Evolutionary conservation across 2,329 filamentous ascomycete genomes (phyloP), one percentile per base, ranked within the genome.

Genomic region (Thermothelomyces thermophilus): DNA sequence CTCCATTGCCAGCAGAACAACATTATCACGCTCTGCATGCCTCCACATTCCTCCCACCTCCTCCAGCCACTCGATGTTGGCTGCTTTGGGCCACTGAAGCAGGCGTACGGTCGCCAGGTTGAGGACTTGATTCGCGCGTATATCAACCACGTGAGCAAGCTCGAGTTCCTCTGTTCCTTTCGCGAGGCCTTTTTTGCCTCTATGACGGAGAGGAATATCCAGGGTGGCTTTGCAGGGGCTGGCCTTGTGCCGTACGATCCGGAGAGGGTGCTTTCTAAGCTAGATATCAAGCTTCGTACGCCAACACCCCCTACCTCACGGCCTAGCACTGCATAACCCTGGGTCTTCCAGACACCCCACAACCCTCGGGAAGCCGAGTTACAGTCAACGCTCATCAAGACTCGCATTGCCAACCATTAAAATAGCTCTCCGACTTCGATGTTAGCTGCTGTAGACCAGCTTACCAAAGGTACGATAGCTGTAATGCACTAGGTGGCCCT

Each of bases 201-300:
- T 19, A 50, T 52, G 2, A 55, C 34, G 22, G 42, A 54, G 41
- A 49, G 28, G 24, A 55, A 52, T 34, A 51, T 51, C 13, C 36
- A 41, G 13, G 48, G 45, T 17, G 48, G 48, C n/a, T 54, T 51
- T 45, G 19, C 39, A 20, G 44, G 47, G 11, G 49, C 51, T 46
- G 40, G 48, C 40, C 48, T 54, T 45, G n/a, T 54, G 3, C 52
- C 48, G 6, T 36, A 11, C 16, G 34, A 36, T 36, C 34, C 17
- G 13, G 34, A 36, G 17, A 22, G 34, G 9, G 34, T 36, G 16
- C 34, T 36, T 20, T 36, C 17, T 13, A 36, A 36, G 34, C 34
- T 36, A 10, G 34, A 36, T 20, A 17, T 36, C 16, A 36, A 36
- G 34, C 34, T 36, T 36, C 34, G 16, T 36, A 36, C 17, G 17